These are phyloP conservation scores for Asclepias syriaca DNA, from an alignment of 257 asterid genomes.

Conservation along the genomic window DNA sequence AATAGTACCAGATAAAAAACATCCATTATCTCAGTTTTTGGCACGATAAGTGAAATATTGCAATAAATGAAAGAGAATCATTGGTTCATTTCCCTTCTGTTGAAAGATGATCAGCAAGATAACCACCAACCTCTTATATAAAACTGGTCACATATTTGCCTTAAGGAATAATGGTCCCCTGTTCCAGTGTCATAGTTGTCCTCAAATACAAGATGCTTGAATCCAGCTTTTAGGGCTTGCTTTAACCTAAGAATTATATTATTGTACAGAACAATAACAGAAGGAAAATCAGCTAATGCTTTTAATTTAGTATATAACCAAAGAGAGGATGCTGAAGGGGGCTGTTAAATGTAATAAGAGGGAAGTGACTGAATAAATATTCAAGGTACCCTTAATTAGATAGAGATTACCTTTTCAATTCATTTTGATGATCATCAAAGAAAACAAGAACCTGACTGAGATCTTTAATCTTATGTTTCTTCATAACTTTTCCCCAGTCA, in stretches of 20 bases:
- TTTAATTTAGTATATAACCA: not conserved
- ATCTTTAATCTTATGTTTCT: constrained; percentile 67
- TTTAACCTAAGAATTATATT: constrained; percentile 54
- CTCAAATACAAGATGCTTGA: constrained; percentile 91
- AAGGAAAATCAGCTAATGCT: not conserved
- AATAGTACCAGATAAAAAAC: not conserved
- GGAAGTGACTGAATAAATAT: constrained; percentile 1
- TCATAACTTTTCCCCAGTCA: constrained; percentile 77
- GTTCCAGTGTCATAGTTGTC: constrained; percentile 99
- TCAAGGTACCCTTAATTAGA: not conserved
- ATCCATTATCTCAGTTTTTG: not conserved
- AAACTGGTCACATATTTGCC: constrained; percentile 95
- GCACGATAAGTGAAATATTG: not conserved
- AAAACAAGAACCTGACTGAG: constrained; percentile 69
- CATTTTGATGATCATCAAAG: constrained; percentile 99
- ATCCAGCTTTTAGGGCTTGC: constrained; percentile 98
- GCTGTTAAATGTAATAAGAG: not conserved
- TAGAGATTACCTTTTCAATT: constrained; percentile 67
- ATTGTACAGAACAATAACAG: constrained; percentile 7
- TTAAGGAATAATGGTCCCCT: constrained; percentile 94
- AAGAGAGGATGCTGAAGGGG: not conserved
- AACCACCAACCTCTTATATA: constrained; percentile 63
- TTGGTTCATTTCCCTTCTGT: not conserved
- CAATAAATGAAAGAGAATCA: not conserved
- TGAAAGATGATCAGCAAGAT: not conserved